Evolutionary conservation across 768 basidiomycete genomes (phyloP), one percentile per base, ranked within the genome.

Genomic region (Terana coerulea): DNA sequence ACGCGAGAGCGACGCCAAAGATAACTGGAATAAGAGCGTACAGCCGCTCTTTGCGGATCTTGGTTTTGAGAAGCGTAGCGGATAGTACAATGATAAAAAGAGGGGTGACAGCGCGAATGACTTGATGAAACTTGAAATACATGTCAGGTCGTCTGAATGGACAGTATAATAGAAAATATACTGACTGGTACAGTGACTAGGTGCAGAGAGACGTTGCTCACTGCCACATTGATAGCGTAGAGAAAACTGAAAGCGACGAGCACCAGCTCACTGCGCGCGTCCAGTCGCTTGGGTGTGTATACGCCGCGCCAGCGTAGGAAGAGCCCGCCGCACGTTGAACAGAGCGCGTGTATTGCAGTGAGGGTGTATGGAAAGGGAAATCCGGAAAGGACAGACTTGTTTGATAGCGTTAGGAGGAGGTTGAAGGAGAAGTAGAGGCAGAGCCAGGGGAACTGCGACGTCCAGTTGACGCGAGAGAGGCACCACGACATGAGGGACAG

Each of bases 291-390:
- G 14, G 85, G 84, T 0, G 70, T 72, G 63, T 84, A 91, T 17
- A 73, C 57, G 1, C 83, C 81, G 33, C 72, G 67, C 17, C 78
- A 74, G 12, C 86, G 69, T 1, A 91, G 75, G 21, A 84, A 50
- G 53, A 77, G 77, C n/a, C 88, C 88, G 11, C 97, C 97, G 15
- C 90, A 67, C 22, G 85, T 79, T 0, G 94, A 92, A 56, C 85
- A 90, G 11, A 98, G 73, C 3, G 95, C 87, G 63, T 98, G 95
- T 4, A 97, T 59, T 5, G 93, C 94, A 1, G 95, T 98, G 21
- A 99, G 78, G 2, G 92, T 89, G 74, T 98, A 98, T 2, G 95
- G 95, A 61, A 91, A 98, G 0, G 97, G 97, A 64, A 98, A 98
- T 50, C 79, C 81, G 47, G 90, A 84, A 55, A 99, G 83, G 15